These are phyloP conservation scores for Nakaseomyces kungkrabaensis DNA, from an alignment of 1,139 yeast species.

Conservation along the genomic window DNA sequence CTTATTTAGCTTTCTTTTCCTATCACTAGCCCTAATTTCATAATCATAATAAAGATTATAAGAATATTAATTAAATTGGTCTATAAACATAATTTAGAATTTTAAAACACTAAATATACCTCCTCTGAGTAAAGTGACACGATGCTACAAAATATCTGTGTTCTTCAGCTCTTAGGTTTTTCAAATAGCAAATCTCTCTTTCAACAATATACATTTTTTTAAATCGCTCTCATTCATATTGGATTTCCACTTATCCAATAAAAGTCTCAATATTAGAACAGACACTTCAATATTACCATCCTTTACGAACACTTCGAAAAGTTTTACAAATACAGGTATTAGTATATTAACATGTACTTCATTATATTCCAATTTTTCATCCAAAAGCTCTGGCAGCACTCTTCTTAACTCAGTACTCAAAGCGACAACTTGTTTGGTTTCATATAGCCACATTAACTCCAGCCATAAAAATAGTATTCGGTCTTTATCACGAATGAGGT, in stretches of 20 bases:
- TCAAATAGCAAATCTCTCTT: neutral
- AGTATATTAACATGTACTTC: neutral
- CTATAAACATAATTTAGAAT: too few species aligned
- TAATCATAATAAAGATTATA: neutral
- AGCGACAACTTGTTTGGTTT: neutral
- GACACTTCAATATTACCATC: neutral
- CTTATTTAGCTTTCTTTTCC: too few species aligned
- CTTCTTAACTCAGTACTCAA: neutral
- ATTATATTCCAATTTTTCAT: neutral
- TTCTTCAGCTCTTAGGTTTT: too few species aligned
- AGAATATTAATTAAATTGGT: too few species aligned
- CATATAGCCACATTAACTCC: neutral
- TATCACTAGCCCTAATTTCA: neutral
- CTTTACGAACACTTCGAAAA: neutral
- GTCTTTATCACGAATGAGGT: neutral
- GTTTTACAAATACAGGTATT: neutral
- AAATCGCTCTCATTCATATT: neutral
- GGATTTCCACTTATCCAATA: neutral
- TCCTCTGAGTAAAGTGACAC: too few species aligned
- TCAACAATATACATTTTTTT: neutral
- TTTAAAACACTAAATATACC: too few species aligned
- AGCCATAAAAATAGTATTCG: neutral
- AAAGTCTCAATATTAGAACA: neutral
- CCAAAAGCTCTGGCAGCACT: neutral
- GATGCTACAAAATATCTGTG: too few species aligned